Base-by-base conservation (phyloP, 2,329 filamentous ascomycete species). In the Shiraia sp. region DNA sequence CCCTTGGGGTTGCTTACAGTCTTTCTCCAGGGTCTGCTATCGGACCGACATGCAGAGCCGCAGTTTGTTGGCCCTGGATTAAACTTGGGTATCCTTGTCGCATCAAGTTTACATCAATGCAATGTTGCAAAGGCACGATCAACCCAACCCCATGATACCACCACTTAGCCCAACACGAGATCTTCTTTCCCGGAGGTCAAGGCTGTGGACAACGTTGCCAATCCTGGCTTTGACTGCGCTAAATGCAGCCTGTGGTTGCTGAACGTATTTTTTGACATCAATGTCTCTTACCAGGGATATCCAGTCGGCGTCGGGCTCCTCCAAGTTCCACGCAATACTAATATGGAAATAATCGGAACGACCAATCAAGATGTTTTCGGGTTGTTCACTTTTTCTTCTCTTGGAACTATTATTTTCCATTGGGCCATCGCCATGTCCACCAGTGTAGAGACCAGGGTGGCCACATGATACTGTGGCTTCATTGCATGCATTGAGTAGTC, bases 241-340 rank as follows among this genome's bases (percentile, higher is more conserved):
- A 36, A 78, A 72, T 3, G 42, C 38, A 15, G 64, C 53, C 15
- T 52, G 40, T 19, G 67, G 57, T 6, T 51, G 36, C 26, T 36
- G 27, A 23, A 67, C 30, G 9, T 51, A 42, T 25, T 50, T 45
- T 30, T 45, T 41, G 12, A 65, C 44, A 28, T 61, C 49, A 16
- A 66, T 48, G 29, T 35, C n/a, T 29, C 54, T 36, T 2, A 66
- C 48, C 24, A 66, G 26, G 27, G 45, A 40, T 7, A 55, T 40
- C 55, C 55, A 66, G 25, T 58, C 56, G 8, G 53, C 32, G 13
- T 49, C 51, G 6, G 65, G 64, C 38, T 64, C 61, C 9, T 45
- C 38, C 16, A 72, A 51, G 31, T 64, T 86, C 93, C 92, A 97
- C 0, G 86, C 93, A 41, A 99, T 82, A 32, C 90, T 96, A 45